Percentiles rank a stretch among this genome's conserved stretches.
Conservation (phyloP, 2,329 filamentous ascomycete species). For the Immersiporthe knoxdaviesiana region DNA sequence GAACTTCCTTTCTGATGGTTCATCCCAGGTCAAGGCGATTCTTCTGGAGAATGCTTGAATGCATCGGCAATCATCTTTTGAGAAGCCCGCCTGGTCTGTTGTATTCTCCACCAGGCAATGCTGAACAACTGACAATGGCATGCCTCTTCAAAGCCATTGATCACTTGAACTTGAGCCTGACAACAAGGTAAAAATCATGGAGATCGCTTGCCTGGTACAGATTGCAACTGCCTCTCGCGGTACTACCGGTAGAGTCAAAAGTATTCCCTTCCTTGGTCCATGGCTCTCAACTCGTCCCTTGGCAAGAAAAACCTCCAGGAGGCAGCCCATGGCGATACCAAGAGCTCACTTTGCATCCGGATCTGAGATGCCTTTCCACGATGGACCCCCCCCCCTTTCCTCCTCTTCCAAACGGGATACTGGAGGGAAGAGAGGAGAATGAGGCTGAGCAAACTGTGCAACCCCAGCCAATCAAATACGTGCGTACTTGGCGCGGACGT, state of each 20-base stretch:
- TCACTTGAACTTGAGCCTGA: not conserved
- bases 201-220: not conserved
- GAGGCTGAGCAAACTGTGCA: conserved; percentile 6
- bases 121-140: not conserved
- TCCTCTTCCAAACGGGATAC: no score
- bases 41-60: not conserved
- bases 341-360: not conserved
- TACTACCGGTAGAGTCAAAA: not conserved
- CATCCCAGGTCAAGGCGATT: not conserved
- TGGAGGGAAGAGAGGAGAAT: not conserved
- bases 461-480: not conserved
- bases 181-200: not conserved
- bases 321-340: not conserved
- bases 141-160: not conserved
- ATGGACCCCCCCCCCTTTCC: no score
- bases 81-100: not conserved
- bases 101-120: not conserved
- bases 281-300: not conserved
- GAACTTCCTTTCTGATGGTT: not conserved
- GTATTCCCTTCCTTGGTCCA: not conserved
- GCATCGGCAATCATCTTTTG: not conserved
- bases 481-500: conserved; percentile 8
- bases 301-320: not conserved
- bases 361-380: not conserved
- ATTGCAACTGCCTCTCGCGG: not conserved